Conservation (phyloP, 2,329 filamentous ascomycete genomes). For the Trichoderma asperellum region DNA sequence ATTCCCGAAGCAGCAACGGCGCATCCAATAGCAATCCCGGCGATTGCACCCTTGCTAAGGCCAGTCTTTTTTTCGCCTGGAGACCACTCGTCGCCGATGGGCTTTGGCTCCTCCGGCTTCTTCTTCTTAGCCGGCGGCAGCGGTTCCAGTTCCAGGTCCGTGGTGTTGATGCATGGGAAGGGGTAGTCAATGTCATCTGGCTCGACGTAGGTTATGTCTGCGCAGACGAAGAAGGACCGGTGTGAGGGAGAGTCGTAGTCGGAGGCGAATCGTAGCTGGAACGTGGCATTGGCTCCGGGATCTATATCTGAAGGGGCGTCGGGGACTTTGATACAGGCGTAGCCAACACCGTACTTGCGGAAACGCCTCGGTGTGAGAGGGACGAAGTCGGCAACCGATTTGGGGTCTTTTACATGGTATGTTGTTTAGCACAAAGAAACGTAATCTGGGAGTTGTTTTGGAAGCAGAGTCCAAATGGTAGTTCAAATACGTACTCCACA, state of each 20-base stretch:
- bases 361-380: neutral
- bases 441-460: neutral
- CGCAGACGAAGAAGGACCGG: constrained; percentile 55
- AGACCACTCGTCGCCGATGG: neutral
- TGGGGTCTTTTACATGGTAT: neutral
- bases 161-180: neutral
- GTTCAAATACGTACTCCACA: neutral
- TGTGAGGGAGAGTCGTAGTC: constrained; percentile 48
- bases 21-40: neutral
- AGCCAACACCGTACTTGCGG: constrained; percentile 45
- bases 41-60: neutral
- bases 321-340: constrained; percentile 50
- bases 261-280: constrained; percentile 54
- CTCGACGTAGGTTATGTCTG: constrained; percentile 47
- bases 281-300: constrained; percentile 52
- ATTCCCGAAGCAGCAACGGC: neutral
- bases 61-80: neutral
- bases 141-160: neutral
- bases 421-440: neutral
- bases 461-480: neutral
- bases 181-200: neutral
- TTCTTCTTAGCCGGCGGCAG: neutral
- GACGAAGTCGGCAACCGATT: neutral
- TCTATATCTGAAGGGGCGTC: constrained; percentile 41
- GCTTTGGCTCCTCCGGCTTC: neutral